Conservation (phyloP, 108 stramenopile genomes). For the Aurantiochytrium sp. region DNA sequence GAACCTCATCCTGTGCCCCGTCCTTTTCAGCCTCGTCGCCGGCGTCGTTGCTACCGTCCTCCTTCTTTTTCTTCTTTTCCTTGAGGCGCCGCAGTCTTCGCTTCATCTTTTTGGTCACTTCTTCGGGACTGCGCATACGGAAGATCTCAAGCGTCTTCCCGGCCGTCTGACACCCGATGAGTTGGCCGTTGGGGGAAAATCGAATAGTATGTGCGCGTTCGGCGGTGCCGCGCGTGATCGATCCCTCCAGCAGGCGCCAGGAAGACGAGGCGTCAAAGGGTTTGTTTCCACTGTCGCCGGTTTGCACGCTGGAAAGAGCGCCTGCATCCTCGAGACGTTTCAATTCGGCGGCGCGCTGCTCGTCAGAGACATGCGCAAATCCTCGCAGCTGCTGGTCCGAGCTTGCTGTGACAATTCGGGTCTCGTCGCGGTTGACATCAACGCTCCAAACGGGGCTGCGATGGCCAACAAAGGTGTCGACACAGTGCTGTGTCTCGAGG, state of each 20-base stretch:
- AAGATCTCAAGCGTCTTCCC: slow-evolving; percentile 66
- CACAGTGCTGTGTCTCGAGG: slow-evolving; percentile 82
- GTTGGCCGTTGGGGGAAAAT: slow-evolving; percentile 17
- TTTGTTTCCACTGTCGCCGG: not conserved
- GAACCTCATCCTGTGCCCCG: not conserved
- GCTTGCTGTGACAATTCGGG: slow-evolving; percentile 75
- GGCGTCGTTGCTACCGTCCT: slow-evolving; percentile 58
- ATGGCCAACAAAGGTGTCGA: slow-evolving; percentile 88
- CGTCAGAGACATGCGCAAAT: slow-evolving; percentile 52
- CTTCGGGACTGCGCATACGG: slow-evolving; percentile 53
- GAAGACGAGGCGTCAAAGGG: not conserved
- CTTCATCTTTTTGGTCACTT: slow-evolving; percentile 69
- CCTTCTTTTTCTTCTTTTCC: slow-evolving; percentile 68
- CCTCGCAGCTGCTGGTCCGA: slow-evolving; percentile 77
- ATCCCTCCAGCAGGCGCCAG: not conserved
- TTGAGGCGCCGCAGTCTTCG: slow-evolving; percentile 61
- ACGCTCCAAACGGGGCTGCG: slow-evolving; percentile 66
- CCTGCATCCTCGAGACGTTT: not conserved
- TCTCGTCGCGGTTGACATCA: slow-evolving; percentile 32
- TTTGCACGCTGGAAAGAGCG: not conserved
- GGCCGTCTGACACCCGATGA: slow-evolving; percentile 33
- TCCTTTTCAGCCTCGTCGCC: slow-evolving; percentile 38
- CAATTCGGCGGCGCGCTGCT: not conserved
- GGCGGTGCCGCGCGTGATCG: not conserved
- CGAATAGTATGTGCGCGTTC: slow-evolving; percentile 27